Evolutionary conservation across 2,329 filamentous ascomycete genomes (phyloP).

Genomic region (Clarireedia homoeocarpa): DNA sequence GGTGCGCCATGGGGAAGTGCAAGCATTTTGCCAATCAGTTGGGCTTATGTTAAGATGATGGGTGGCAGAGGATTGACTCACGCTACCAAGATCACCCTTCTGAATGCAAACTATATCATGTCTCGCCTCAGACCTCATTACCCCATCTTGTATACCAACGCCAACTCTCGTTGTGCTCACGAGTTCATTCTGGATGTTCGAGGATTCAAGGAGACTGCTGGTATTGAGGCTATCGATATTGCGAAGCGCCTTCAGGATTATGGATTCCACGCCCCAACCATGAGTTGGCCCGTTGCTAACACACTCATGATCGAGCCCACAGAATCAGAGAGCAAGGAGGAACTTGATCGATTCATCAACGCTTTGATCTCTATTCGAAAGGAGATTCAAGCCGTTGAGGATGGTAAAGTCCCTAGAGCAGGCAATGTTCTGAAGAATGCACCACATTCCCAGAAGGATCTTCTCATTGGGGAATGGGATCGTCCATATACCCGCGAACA

Average conservation of each 20-base stretch:
- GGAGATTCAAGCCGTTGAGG: constrained; percentile 79
- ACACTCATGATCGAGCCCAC: constrained; percentile 98
- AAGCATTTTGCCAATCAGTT: constrained; percentile 87
- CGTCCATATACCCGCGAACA: constrained; percentile 73
- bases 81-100: constrained; percentile 84
- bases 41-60: constrained; percentile 95
- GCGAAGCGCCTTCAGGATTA: constrained; percentile 96
- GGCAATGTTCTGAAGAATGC: constrained; percentile 84
- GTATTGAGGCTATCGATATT: constrained; percentile 87
- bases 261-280: constrained; percentile 93
- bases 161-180: constrained; percentile 80
- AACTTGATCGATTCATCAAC: constrained; percentile 89
- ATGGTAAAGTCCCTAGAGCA: constrained; percentile 64
- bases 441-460: constrained; percentile 76
- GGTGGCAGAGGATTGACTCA: constrained; percentile 73
- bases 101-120: constrained; percentile 96
- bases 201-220: constrained; percentile 72
- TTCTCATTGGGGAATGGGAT: constrained; percentile 71
- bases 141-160: constrained; percentile 88
- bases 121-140: constrained; percentile 80
- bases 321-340: constrained; percentile 83
- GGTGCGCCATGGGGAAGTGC: constrained; percentile 83
- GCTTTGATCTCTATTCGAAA: constrained; percentile 78
- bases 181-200: constrained; percentile 94
- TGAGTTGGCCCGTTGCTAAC: constrained; percentile 93